A percentile compares a stretch with the other conserved stretches of the same genome.
Conservation (phyloP, 2,329 filamentous ascomycete species). For the Xylaria sp. region DNA sequence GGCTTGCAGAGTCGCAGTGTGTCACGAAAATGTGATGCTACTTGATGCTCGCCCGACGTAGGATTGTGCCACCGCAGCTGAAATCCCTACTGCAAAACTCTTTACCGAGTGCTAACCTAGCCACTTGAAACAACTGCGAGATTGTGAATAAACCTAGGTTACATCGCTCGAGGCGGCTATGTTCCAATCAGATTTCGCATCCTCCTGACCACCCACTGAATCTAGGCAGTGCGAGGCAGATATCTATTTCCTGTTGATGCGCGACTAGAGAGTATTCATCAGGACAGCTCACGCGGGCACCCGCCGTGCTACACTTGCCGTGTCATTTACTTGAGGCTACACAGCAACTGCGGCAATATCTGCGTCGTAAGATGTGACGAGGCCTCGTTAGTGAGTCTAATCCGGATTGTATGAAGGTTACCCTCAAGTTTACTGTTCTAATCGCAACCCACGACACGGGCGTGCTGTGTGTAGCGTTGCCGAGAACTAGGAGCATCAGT, state of each 20-base stretch:
- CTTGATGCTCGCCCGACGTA: conserved; percentile 2
- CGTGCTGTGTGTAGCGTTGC: not conserved
- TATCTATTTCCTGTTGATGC: not conserved
- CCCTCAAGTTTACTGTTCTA: not conserved
- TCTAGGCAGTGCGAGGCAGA: not conserved
- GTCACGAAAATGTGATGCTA: conserved; percentile 9
- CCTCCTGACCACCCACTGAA: conserved; percentile 5
- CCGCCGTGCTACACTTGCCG: too few species aligned
- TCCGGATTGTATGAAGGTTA: too few species aligned
- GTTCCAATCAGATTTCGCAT: conserved; percentile 8
- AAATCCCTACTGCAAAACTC: conserved; percentile 13
- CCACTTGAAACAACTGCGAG: conserved; percentile 21
- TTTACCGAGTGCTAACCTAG: conserved; percentile 8
- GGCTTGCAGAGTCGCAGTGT: conserved; percentile 13
- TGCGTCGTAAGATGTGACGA: not conserved
- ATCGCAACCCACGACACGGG: not conserved
- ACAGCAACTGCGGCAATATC: not conserved
- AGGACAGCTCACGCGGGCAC: not conserved
- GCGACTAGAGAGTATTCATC: not conserved
- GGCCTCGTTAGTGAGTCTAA: not conserved
- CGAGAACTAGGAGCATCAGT: not conserved
- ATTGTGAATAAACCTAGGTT: conserved; percentile 5
- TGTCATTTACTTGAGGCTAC: not conserved
- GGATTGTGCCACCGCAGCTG: conserved; percentile 24
- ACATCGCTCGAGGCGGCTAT: conserved; percentile 10